Percentiles rank a stretch among this genome's conserved stretches.
Conservation (phyloP, 108 stramenopile genomes). For the Skeletonema costatum region DNA sequence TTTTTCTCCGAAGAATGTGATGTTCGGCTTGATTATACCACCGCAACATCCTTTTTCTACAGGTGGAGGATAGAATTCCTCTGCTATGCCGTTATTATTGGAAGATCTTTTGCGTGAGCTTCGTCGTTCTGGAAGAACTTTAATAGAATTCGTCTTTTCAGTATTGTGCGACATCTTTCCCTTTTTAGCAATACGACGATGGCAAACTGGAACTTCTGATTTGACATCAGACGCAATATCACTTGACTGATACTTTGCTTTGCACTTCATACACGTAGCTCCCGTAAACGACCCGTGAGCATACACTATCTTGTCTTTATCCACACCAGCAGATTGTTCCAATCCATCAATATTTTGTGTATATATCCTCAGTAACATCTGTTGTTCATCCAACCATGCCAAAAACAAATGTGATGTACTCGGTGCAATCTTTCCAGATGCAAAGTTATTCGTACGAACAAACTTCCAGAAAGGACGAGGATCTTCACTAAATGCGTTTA, state of each 20-base stretch:
- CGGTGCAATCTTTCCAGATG: slow-evolving; percentile 51
- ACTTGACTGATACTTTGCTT: no score
- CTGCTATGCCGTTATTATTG: not conserved
- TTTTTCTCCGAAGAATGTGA: slow-evolving; percentile 89
- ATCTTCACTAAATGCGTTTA: slow-evolving; percentile 70
- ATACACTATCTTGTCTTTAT: slow-evolving; percentile 70
- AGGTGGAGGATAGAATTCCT: not conserved
- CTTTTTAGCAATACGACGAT: slow-evolving; percentile 26
- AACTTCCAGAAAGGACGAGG: slow-evolving; percentile 75
- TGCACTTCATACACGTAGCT: slow-evolving; percentile 70
- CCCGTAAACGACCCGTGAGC: slow-evolving; percentile 76
- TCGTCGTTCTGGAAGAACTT: not conserved
- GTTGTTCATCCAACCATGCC: slow-evolving; percentile 61
- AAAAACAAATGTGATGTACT: slow-evolving; percentile 78
- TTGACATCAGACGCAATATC: slow-evolving; percentile 52
- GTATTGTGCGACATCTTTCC: slow-evolving; percentile 1
- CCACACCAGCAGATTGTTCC: slow-evolving; percentile 68
- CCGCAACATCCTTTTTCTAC: slow-evolving; percentile 45
- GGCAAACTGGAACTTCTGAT: slow-evolving; percentile 69
- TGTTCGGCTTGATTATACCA: slow-evolving; percentile 83
- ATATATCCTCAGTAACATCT: slow-evolving; percentile 71
- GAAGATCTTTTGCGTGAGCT: slow-evolving; percentile 15
- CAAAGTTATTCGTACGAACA: slow-evolving; percentile 4
- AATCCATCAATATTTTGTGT: slow-evolving; percentile 89
- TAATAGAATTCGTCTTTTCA: not conserved